Percentiles rank a stretch among this genome's conserved stretches.
phyloP scores from a whole-genome alignment of 2,329 filamentous ascomycete genomes.

The Ophiosphaerella korrae region DNA sequence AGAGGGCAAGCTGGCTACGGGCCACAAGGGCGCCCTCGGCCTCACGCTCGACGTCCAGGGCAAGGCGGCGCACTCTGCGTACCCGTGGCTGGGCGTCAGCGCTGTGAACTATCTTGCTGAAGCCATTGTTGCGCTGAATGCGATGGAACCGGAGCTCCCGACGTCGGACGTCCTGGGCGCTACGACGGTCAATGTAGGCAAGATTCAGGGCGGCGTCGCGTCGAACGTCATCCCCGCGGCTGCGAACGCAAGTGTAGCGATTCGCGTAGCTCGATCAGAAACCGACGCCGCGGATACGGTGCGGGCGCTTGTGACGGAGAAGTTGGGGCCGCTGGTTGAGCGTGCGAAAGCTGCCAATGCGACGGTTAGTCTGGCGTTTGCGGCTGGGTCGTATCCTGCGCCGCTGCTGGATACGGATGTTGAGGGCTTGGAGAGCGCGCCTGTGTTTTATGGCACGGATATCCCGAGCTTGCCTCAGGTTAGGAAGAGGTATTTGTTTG shows the following conservation, averaged over 20 bases:
- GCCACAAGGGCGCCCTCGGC: conserved; percentile 82
- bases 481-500: conserved; percentile 29
- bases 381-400: conserved; percentile 13
- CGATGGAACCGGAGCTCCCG: conserved; percentile 53
- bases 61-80: conserved; percentile 82
- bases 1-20: conserved; percentile 80
- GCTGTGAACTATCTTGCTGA: conserved; percentile 80
- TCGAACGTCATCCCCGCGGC: conserved; percentile 80
- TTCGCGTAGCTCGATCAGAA: conserved; percentile 45
- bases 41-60: conserved; percentile 71
- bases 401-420: conserved; percentile 29
- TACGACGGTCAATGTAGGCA: conserved; percentile 84
- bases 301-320: conserved; percentile 21
- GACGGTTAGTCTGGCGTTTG: conserved; percentile 19
- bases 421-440: conserved; percentile 25
- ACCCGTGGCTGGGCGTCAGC: conserved; percentile 83
- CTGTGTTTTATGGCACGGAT: conserved; percentile 33
- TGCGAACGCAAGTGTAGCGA: conserved; percentile 69
- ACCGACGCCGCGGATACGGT: conserved; percentile 21
- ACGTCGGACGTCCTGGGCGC: conserved; percentile 23
- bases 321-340: conserved; percentile 19
- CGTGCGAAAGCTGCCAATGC: conserved; percentile 19
- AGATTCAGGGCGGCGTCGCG: conserved; percentile 80
- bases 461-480: conserved; percentile 29
- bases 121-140: conserved; percentile 67